Percentiles rank a stretch among this genome's conserved stretches.
phyloP scores from a whole-genome alignment of 176 grass and related monocot genomes.

The Rhynchospora tenuis region DNA sequence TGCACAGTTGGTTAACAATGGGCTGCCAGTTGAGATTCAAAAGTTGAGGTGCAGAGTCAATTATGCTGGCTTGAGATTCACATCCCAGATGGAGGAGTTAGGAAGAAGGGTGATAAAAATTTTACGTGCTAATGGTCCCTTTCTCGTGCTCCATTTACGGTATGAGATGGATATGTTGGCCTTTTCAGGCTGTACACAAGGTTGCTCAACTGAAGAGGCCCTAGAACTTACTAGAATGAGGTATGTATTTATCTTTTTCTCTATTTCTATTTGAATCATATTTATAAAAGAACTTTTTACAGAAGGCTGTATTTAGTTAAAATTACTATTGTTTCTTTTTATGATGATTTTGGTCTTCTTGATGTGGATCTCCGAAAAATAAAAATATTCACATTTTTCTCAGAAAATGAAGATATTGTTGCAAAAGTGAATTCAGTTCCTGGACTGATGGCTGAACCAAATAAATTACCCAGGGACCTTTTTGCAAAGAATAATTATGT shows the following conservation, averaged over 20 bases:
- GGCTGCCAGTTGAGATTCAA: constrained; percentile 67
- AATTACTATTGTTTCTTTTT: constrained; percentile 5
- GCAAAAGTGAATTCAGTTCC: neutral
- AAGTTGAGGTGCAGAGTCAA: constrained; percentile 82
- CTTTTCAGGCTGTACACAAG: constrained; percentile 92
- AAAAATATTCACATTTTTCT: neutral
- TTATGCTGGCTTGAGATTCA: constrained; percentile 73
- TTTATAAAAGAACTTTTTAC: neutral
- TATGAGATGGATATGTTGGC: constrained; percentile 99
- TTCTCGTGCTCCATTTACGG: constrained; percentile 79
- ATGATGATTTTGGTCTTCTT: neutral
- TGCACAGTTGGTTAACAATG: constrained; percentile 79
- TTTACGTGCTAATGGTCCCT: constrained; percentile 65
- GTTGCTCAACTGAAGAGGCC: constrained; percentile 60
- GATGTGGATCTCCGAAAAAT: neutral
- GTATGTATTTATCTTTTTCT: constrained; percentile 24
- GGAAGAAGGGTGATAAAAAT: constrained; percentile 64
- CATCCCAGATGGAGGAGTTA: constrained; percentile 77
- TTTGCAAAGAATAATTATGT: neutral
- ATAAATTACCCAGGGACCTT: neutral
- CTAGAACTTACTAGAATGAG: constrained; percentile 86
- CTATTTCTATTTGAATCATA: neutral
- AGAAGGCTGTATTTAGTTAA: neutral
- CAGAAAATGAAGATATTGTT: neutral
- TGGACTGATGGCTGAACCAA: neutral